Base-by-base conservation (phyloP, 2,329 filamentous ascomycete genomes). In the Neobulgaria alba region DNA sequence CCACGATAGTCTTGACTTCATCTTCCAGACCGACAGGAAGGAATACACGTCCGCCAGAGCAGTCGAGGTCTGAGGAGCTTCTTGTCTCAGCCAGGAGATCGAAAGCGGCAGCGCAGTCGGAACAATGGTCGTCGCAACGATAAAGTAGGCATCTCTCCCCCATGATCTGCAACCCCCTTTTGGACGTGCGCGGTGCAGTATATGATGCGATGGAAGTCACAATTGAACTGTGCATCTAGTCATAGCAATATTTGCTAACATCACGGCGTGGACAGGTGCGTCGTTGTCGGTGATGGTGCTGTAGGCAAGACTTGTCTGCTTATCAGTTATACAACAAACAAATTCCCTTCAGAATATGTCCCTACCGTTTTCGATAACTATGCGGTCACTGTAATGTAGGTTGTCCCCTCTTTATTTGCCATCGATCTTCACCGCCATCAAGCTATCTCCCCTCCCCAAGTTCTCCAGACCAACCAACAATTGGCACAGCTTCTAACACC, bases 341-440 rank as follows among this genome's bases (percentile, higher is more conserved):
- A 96, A 61, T 98, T 98, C 66, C 92, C 92, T 26, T 95, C 89
- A 59, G 92, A 98, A 89, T 98, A 98, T 66, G 92, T 98, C 44
- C 92, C 92, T 38, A 98, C 92, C 20, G 92, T 98, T 51, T 98
- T 98, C 67, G 92, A 98, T 67, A 98, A 98, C 70, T 98, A 98
- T 76, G 92, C 92, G 43, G 92, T 98, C 63, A 98, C 92, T 53
- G 92, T 98, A 55, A 98, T 98, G 92, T 95, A 75, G 81, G 88
- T 82, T 36, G 16, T 14, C 10, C 29, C 29, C 19, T 18, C 29
- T 26, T 9, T n/a, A 15, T 4, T 8, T n/a, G 15, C 20, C 14
- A 29, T 30, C 15, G 29, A 20, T 18, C 16, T 17, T 7, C 18
- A 8, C 15, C 32, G 10, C 4, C 10, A n/a, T 14, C 10, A 4